phyloP scores from a whole-genome alignment of 2,329 filamentous ascomycete species.

The Arthrobotrys iridis region DNA sequence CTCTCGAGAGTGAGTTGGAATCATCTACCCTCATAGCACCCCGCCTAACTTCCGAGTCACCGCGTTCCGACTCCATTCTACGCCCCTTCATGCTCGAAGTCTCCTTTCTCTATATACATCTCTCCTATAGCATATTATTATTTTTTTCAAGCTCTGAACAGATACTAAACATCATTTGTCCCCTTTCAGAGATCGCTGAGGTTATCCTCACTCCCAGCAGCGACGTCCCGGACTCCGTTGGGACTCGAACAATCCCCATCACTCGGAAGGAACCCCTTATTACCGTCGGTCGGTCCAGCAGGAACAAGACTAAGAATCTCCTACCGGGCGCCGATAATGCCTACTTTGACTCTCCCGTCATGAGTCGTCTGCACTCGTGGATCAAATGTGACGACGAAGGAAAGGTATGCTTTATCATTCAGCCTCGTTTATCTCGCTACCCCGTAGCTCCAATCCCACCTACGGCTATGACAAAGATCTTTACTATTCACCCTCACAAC shows the following conservation, averaged over 20 bases:
- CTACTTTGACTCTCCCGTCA: constrained; percentile 76
- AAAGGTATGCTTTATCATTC: constrained; percentile 21
- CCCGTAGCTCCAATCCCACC: background rate
- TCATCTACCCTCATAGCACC: constrained; percentile 23
- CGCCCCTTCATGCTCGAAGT: background rate
- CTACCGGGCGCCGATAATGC: constrained; percentile 67
- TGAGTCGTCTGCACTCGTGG: constrained; percentile 75
- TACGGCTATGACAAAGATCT: background rate
- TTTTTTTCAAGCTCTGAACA: background rate
- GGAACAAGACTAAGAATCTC: constrained; percentile 61
- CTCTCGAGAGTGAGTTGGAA: constrained; percentile 47
- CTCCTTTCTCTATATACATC: background rate
- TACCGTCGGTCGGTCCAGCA: constrained; percentile 65
- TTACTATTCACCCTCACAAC: background rate
- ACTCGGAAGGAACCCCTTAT: constrained; percentile 22
- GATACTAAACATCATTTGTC: constrained; percentile 28
- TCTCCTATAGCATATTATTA: background rate
- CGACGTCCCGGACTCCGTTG: constrained; percentile 37
- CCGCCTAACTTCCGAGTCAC: constrained; percentile 52
- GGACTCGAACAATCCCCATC: constrained; percentile 35
- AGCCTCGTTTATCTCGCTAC: constrained; percentile 40
- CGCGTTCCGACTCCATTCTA: background rate
- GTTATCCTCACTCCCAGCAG: constrained; percentile 36
- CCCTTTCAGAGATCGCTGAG: constrained; percentile 28
- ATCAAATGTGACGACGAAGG: constrained; percentile 58